phyloP scores from a whole-genome alignment of 129 eudicot species.

The Glebionis coronaria region DNA sequence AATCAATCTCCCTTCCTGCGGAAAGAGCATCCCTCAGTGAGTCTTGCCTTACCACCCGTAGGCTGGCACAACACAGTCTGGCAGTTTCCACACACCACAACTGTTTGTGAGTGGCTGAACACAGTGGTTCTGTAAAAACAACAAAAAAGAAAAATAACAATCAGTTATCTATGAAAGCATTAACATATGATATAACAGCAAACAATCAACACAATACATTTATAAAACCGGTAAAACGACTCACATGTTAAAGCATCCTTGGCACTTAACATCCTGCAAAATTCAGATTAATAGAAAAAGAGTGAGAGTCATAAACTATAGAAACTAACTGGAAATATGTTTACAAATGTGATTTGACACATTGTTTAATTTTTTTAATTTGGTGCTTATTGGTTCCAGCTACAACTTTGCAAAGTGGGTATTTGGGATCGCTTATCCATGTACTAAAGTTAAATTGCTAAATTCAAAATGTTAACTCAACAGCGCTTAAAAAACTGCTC shows the following conservation, averaged over 20 bases:
- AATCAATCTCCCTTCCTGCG: slow-evolving; percentile 42
- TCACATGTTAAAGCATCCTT: slow-evolving; percentile 60
- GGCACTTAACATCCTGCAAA: slow-evolving; percentile 56
- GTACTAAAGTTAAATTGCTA: no score
- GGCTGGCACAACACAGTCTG: slow-evolving; percentile 54
- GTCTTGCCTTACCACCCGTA: slow-evolving; percentile 45
- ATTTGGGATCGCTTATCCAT: no score
- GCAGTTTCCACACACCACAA: slow-evolving; percentile 49
- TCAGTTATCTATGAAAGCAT: neutral
- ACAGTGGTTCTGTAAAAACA: slow-evolving; percentile 38
- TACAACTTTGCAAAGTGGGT: no score
- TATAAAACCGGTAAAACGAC: slow-evolving; percentile 1
- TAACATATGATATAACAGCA: neutral
- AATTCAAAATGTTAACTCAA: no score
- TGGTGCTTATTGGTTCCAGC: no score
- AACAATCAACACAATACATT: neutral
- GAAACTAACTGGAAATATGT: no score
- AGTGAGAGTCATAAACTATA: no score
- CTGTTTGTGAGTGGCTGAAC: slow-evolving; percentile 49
- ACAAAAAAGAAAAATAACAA: neutral
- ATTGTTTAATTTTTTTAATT: no score
- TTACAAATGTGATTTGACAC: no score
- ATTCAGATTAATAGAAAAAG: neutral
- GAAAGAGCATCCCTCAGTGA: slow-evolving; percentile 42
- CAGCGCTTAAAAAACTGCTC: no score